Percentiles rank a stretch among this genome's conserved stretches.
Conservation (phyloP, 163 green algal species). For the Trebouxiophyceae sp. region DNA sequence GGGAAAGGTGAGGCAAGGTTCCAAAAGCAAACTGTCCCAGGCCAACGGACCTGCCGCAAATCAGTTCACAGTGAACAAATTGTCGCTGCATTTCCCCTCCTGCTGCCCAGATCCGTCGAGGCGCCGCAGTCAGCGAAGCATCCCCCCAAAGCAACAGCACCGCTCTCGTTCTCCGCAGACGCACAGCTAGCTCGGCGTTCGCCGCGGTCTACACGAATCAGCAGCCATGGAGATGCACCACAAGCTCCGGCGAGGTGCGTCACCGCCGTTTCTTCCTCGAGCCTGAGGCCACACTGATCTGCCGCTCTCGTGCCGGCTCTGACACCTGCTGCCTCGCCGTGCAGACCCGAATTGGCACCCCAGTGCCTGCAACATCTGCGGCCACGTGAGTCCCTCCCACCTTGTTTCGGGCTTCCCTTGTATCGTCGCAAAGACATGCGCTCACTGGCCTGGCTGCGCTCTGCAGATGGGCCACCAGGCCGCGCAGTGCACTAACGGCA, state of each 20-base stretch:
- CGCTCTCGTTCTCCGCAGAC: neutral
- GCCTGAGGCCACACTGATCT: too few species aligned
- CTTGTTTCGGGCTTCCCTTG: neutral
- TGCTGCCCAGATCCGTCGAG: too few species aligned
- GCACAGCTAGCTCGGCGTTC: neutral
- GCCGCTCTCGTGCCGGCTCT: too few species aligned
- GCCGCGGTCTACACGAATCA: neutral
- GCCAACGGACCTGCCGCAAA: too few species aligned
- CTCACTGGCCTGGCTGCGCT: neutral
- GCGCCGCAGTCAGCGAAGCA: neutral
- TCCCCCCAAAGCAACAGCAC: neutral
- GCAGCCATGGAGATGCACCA: slow-evolving; percentile 77
- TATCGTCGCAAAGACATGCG: neutral
- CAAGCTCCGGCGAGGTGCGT: slow-evolving; percentile 51
- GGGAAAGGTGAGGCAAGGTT: too few species aligned
- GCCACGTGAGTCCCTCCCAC: slow-evolving; percentile 45
- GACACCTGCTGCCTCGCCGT: too few species aligned
- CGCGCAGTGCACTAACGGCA: slow-evolving; percentile 75
- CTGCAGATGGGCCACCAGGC: slow-evolving; percentile 83
- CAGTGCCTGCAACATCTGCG: slow-evolving; percentile 82
- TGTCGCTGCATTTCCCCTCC: too few species aligned
- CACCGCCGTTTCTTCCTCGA: too few species aligned
- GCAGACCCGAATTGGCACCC: slow-evolving; percentile 67
- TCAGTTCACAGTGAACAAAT: too few species aligned
- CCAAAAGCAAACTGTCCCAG: too few species aligned